Evolutionary conservation across 306 rosid genomes (phyloP).

Genomic region (Delonix regia): DNA sequence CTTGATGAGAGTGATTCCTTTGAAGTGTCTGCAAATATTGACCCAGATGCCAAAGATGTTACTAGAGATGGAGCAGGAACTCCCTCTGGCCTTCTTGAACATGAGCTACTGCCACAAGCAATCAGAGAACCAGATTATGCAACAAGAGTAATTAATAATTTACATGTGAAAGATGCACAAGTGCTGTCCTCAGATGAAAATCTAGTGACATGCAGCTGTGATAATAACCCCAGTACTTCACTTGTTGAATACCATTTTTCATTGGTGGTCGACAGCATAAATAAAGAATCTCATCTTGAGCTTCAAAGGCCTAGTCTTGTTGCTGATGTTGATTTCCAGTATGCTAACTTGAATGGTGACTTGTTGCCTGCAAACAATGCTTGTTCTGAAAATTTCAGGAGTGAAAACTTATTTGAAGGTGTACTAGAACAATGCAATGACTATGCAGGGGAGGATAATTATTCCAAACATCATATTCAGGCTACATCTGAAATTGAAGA

Average conservation of each 20-base stretch:
- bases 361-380: conserved; percentile 35
- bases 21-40: conserved; percentile 28
- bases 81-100: conserved; percentile 22
- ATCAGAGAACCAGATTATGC: conserved; percentile 31
- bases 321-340: conserved; percentile 33
- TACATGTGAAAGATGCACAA: conserved; percentile 32
- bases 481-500: conserved; percentile 32
- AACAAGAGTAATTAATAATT: conserved; percentile 28
- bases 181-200: conserved; percentile 31
- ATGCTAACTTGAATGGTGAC: conserved; percentile 33
- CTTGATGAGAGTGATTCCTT: conserved; percentile 27
- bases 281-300: conserved; percentile 40
- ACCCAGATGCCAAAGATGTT: conserved; percentile 6
- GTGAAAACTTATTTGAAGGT: conserved; percentile 33
- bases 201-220: conserved; percentile 21
- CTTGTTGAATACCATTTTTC: conserved; percentile 22
- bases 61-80: conserved; percentile 18
- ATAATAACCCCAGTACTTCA: conserved; percentile 18
- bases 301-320: conserved; percentile 39
- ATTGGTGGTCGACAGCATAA: conserved; percentile 24
- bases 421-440: conserved; percentile 32
- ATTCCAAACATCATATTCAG: conserved; percentile 32
- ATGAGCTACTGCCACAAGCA: conserved; percentile 14
- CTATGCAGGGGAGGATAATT: conserved; percentile 28
- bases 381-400: conserved; percentile 40